Evolutionary conservation across 805 yeast genomes (phyloP), one percentile per base, ranked within the genome.

Genomic region (Metschnikowia similis): DNA sequence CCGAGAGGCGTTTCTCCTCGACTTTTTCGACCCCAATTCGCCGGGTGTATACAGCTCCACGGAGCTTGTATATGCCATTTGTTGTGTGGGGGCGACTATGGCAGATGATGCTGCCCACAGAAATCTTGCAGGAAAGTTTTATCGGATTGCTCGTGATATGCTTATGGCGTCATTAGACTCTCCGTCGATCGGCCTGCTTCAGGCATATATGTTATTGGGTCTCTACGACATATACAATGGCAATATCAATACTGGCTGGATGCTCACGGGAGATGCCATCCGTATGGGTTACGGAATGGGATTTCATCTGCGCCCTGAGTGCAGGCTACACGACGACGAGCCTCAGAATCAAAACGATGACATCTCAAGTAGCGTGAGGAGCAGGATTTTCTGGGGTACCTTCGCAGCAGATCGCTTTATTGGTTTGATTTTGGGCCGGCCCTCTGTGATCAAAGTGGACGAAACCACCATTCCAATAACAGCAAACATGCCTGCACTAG

Each of bases 371-470:
- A 47, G 50, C 41, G 48, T 54, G 11, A 41, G 57, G 8, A 49
- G 54, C 43, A 26, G 57, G 11, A 54, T 54, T 16, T 54, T 49
- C 48, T 54, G 56, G 57, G 57, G 57, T 41, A 47, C 52, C 9
- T 49, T 52, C 30, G 41, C 51, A 29, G 57, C 52, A 11, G 57
- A 54, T 42, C 48, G 54, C n/a, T 54, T 54, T 29, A 32, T 52
- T n/a, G 45, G 56, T 40, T 44, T 54, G 35, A 47, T 52, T 17
- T 44, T 52, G 17, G 57, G 57, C 6, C 45, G 56, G 29, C 54
- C 56, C 2, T 45, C 47, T n/a, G 48, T 48, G 16, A 44, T 52
- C 17, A 52, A 42, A 17, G 48, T 43, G 21, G 48, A 48, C 28
- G 45, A 47, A 5, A 29, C 52, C 14, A 52, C 57, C 11, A 54